Evolutionary conservation across 1,284 basidiomycete genomes (phyloP), one percentile per base, ranked within the genome.

Genomic region (Leccinum brunneo-olivaceum): DNA sequence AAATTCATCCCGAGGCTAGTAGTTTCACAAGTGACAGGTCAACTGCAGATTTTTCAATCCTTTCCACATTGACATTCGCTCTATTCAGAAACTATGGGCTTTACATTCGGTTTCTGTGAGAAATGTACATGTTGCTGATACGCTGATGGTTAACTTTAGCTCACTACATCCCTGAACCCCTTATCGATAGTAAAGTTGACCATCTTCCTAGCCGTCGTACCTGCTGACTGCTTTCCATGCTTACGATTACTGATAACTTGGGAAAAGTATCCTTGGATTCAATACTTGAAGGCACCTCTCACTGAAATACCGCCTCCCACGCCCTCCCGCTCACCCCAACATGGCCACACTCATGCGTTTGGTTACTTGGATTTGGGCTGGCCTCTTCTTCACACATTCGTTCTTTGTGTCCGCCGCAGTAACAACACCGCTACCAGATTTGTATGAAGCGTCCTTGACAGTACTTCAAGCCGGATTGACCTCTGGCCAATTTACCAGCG

Each of bases 391-490:
- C 19, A 29, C 30, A 8, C 47, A 39, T 28, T 45, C 39, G 10
- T 27, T 9, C 33, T 25, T 53, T 6, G 50, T 50, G 16, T 47
- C 28, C 3, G 55, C 55, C 2, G 14, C 47, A 6, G 30, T 44
- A 25, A 24, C 47, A 6, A 56, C 51, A 2, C 44, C 53, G 20
- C 36, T 76, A 28, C 74, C 81, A 0, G 80, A 84, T 53, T 57
- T 84, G 9, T 82, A 81, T 49, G 79, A 84, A 54, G 79, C 79
- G 0, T 76, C 76, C 0, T 61, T 84, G 23, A 44, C 59, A 0
- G 79, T 83, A 51, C 65, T 84, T 1, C 77, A 81, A 52, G 59
- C 61, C 2, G 75, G 79, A 8, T 57, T 79, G 15, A 67, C 76
- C 24, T 63, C 65, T 1, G 70, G 74, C 2, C 63, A 67, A 20